Evolutionary conservation across 2,329 filamentous ascomycete genomes (phyloP), one percentile per base, ranked within the genome.

Genomic region (Sporothrix phasma): DNA sequence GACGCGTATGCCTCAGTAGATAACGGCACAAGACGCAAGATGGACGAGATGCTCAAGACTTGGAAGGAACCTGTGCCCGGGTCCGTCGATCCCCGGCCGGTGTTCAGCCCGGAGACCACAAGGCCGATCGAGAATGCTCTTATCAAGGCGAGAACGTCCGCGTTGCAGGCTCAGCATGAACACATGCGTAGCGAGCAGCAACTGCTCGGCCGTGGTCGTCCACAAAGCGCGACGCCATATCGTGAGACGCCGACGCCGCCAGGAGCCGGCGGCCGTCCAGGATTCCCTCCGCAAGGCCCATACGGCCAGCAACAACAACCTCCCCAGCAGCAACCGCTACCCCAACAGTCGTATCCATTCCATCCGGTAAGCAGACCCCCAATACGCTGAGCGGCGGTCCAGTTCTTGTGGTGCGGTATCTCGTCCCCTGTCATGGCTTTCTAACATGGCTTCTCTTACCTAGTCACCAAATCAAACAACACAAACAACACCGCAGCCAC

Each of bases 41-140:
- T 99, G 84, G 94, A 97, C 73, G 92, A 95, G 75, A 93, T 99
- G 88, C 81, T 99, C 70, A 92, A 90, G 76, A 99, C 94, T 0
- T 99, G 94, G 94, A 97, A 97, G 76, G 90, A 96, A 71, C 90
- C 94, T 2, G 92, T 97, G 15, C 92, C 93, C 1, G 94, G 93
- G 58, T 96, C 94, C 15, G 85, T 96, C 73, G 93, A 96, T 71
- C 88, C 88, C n/a, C 85, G 90, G 67, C 92, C 94, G 7, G 93
- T 99, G 61, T 99, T 99, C 73, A 85, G 91, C 31, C 82, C 86
- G 45, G 92, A 97, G 64, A 85, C 92, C 65, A 95, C 93, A 49
- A 85, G 89, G 61, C 90, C 90, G 49, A 97, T 99, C 69, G 94
- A 99, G 75, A 96, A 91, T 75, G 92, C 93, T 60, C 80, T 99